Conservation (phyloP, 345 rosid species). For the Cochlearia excelsa region DNA sequence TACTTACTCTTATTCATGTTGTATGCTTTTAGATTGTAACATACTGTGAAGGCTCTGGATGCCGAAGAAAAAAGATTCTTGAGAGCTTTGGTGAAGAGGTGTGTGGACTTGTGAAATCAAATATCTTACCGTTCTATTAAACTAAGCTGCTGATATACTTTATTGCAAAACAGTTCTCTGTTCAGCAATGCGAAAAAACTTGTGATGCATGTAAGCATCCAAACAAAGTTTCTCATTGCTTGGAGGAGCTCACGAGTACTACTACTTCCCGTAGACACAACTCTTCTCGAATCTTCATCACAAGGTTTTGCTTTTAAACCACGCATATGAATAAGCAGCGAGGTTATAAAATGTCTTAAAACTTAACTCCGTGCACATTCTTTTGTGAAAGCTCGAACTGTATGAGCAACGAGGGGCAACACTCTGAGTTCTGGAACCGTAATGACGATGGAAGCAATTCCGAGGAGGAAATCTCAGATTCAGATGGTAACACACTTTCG, state of each 20-base stretch:
- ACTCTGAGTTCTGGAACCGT: constrained; percentile 93
- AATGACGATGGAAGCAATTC: constrained; percentile 71
- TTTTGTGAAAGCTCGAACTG: constrained; percentile 51
- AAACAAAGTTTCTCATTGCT: constrained; percentile 48
- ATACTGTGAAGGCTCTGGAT: constrained; percentile 88
- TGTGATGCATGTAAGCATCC: constrained; percentile 95
- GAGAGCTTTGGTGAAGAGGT: constrained; percentile 94
- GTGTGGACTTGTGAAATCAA: constrained; percentile 5
- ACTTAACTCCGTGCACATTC: constrained; percentile 1
- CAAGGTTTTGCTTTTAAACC: constrained; percentile 45
- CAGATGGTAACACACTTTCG: constrained; percentile 53
- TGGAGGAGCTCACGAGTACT: constrained; percentile 57
- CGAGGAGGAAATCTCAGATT: constrained; percentile 89
- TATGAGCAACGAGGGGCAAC: constrained; percentile 40
- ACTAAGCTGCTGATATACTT: constrained; percentile 5
- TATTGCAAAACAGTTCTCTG: constrained; percentile 47
- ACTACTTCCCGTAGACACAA: constrained; percentile 52
- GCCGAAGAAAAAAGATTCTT: constrained; percentile 85
- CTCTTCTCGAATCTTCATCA: constrained; percentile 50
- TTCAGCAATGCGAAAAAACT: constrained; percentile 58
- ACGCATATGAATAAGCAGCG: background rate
- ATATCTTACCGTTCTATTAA: background rate
- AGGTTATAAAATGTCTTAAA: constrained; percentile 9
- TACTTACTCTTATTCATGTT: constrained; percentile 19
- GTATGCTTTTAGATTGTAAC: constrained; percentile 65